Evolutionary conservation across 2,329 filamentous ascomycete genomes (phyloP), one percentile per base, ranked within the genome.

Genomic region (Phaeosphaeriaceae sp.): DNA sequence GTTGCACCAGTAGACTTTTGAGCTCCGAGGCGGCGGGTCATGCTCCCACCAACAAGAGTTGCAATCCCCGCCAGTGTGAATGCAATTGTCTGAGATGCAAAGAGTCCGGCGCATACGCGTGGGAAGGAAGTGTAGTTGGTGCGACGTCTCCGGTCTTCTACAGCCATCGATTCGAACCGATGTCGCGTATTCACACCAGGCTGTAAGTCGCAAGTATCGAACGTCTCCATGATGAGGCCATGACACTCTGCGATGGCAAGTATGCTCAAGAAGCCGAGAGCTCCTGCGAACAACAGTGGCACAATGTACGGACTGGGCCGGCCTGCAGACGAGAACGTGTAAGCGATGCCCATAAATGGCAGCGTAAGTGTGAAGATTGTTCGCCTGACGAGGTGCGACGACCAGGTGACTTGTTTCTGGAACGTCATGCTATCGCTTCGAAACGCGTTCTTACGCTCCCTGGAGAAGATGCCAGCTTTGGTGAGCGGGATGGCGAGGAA

Each of bases 91-190:
- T 94, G 91, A n/a, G 87, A 86, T 9, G 88, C 82, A 26, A 90
- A 90, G 71, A 92, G 88, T 0, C 88, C 91, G 7, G 91, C 89
- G 19, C 84, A 87, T 9, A 93, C 88, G 42, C 91, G 85, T 7
- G 91, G 91, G 63, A 91, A 93, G 0, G 88, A 89, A 0, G 90
- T 91, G 78, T 92, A 93, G 71, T 91, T 92, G 11, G 87, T 92
- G 35, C 85, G 78, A 49, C 85, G 82, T 32, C 80, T 73, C 19
- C 78, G 73, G 28, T 79, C 77, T 22, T 77, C 75, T 15, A 78
- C 76, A 3, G 80, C 77, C 71, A 84, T 78, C 55, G 66, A 82
- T 70, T 82, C 67, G 21, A 82, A 69, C 0, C 82, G 77, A 65
- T 84, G 82, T 24, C 68, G 73, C 26, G 79, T 82, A 56, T 85